Evolutionary conservation across 208 protist species (phyloP), one percentile per base, ranked within the genome.

Genomic region (Wallacemonas sp.): DNA sequence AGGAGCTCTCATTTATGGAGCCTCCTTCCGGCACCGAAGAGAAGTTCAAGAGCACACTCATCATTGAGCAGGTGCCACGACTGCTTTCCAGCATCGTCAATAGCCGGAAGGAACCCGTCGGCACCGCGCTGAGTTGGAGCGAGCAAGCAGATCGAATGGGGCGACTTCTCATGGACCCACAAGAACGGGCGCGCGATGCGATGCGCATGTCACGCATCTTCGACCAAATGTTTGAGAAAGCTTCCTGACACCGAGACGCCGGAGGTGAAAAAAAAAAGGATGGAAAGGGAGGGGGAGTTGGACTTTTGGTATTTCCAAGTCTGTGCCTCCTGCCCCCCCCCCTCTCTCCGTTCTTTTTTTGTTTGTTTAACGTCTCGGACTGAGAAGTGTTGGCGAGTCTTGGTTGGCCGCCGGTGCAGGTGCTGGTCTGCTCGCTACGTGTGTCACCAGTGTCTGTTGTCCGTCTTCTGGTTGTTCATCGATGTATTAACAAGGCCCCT

Each of bases 1-100:
- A 97, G 74, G 87, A 97, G 71, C 81, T 97, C 15, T 89, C 87
- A 12, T 92, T 97, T 36, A 60, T 95, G 60, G 81, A 94, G 58
- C 89, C 92, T 17, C 92, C 92, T 1, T 83, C 80, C 21, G 88
- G 85, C 6, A 94, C 87, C 0, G 92, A 95, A 52, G 89, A 92
- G 62, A 95, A 95, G 81, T 95, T 97, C 65, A 77, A 73, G 22
- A 84, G 80, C 61, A 88, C 68, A 1, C 78, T 95, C 1, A 80
- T 91, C 30, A 93, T 97, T 57, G 92, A 97, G 71, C 87, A 91
- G 42, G 84, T 95, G 3, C 88, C 92, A 10, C 85, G 87, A 12
- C 66, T 97, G n/a, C 73, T 91, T 64, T 75, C 84, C 0, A 52
- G 61, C 24, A 82, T 96, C 39, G 77, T 90, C 60, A 30, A 46